Percentiles rank a stretch among this genome's conserved stretches.
These are phyloP conservation scores for Letharia columbiana DNA, from an alignment of 495 filamentous ascomycete genomes.

Conservation along the genomic window DNA sequence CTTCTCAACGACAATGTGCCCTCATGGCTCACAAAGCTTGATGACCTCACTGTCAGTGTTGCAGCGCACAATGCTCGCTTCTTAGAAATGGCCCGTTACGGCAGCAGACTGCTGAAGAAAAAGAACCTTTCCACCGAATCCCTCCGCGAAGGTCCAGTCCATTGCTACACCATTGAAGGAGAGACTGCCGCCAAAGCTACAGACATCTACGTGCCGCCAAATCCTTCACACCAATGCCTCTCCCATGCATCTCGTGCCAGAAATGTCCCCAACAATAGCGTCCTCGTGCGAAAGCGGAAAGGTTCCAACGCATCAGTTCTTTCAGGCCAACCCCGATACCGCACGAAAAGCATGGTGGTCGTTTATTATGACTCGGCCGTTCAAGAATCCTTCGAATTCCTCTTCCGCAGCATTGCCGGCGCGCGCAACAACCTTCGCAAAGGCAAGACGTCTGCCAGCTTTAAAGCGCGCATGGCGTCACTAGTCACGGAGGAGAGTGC, in stretches of 20 bases:
- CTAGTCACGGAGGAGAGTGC: slow-evolving; percentile 13
- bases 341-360: slow-evolving; percentile 69
- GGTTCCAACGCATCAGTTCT: slow-evolving; percentile 29
- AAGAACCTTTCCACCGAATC: slow-evolving; percentile 59
- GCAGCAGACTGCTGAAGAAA: slow-evolving; percentile 33
- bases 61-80: slow-evolving; percentile 62
- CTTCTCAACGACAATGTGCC: slow-evolving; percentile 51
- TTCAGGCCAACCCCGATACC: slow-evolving; percentile 46
- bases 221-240: slow-evolving; percentile 10
- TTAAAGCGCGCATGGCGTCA: slow-evolving; percentile 24
- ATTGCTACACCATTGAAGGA: slow-evolving; percentile 7
- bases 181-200: slow-evolving; percentile 6
- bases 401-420: slow-evolving; percentile 72
- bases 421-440: slow-evolving; percentile 75
- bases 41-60: slow-evolving; percentile 61
- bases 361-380: slow-evolving; percentile 85
- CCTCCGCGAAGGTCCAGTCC: slow-evolving; percentile 32
- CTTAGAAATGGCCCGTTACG: slow-evolving; percentile 36
- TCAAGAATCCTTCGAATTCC: slow-evolving; percentile 67
- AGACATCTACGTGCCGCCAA: slow-evolving; percentile 2
- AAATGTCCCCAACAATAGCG: slow-evolving; percentile 21
- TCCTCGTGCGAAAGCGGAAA: slow-evolving; percentile 25
- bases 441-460: slow-evolving; percentile 57
- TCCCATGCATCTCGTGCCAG: slow-evolving; percentile 18
- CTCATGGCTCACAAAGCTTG: slow-evolving; percentile 57